Base-by-base conservation (phyloP, 139 green algal genomes). In the Micractinium sp. region DNA sequence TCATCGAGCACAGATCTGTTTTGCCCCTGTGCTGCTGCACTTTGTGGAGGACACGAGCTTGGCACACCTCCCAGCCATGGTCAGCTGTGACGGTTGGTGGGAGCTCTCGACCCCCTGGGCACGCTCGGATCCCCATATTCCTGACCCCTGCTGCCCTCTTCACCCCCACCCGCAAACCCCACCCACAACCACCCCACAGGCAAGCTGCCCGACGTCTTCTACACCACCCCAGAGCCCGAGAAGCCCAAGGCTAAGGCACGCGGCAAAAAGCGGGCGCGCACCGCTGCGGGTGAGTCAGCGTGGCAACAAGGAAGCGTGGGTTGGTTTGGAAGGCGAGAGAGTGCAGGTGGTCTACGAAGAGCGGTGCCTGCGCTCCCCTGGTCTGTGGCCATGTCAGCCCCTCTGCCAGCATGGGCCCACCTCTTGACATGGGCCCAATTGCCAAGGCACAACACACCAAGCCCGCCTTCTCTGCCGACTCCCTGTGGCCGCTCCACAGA, bases 171-270 rank as follows among this genome's bases (percentile, higher is more conserved):
- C n/a, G n/a, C n/a, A n/a, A n/a, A n/a, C n/a, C n/a, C n/a, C n/a
- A n/a, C n/a, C n/a, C n/a, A n/a, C n/a, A n/a, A 67, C 63, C 63
- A 31, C 22, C 63, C 19, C 20, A 39, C 78, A 85, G 87, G 82
- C 61, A 27, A 61, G 2, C 89, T 92, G 85, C 89, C 89, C 25
- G 66, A 92, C n/a, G 74, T 87, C 29, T 92, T 92, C 31, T 92
- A 89, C 80, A n/a, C 80, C 18, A 67, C 47, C 12, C 89, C 89
- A 4, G 71, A 89, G 60, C 80, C 85, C 0, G 56, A 75, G 33
- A 76, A 80, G 60, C 66, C 80, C 53, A 67, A 74, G 80, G 60
- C 75, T 60, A 91, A 88, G 61, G 81, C 87, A 23, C 66, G 87
- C 5, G 87, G 31, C 31, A 19, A 60, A 13, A 56, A 56, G 56